Conservation (phyloP, 1,284 basidiomycete species). For the Cystobasidium pallidum region DNA sequence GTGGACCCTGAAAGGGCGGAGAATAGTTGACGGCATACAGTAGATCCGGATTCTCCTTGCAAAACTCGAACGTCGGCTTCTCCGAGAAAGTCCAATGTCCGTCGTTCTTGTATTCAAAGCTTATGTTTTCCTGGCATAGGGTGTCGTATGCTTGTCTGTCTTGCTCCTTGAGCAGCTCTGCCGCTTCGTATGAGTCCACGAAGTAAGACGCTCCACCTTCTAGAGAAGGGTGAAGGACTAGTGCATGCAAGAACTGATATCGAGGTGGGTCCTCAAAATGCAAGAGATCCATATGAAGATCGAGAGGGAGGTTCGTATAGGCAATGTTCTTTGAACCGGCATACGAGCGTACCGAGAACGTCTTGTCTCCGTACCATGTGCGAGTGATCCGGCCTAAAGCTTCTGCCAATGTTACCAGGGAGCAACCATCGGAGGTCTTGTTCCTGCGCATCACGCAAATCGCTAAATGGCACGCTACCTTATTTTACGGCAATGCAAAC, state of each 20-base stretch:
- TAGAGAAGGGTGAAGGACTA: conserved; percentile 72
- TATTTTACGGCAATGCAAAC: conserved; percentile 42
- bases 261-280: conserved; percentile 84
- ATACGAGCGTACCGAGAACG: conserved; percentile 87
- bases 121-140: conserved; percentile 68
- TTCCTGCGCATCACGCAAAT: conserved; percentile 43
- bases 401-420: conserved; percentile 59
- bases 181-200: conserved; percentile 77
- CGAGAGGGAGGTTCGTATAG: conserved; percentile 79
- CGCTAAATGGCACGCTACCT: conserved; percentile 47
- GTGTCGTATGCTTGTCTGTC: conserved; percentile 65
- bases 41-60: conserved; percentile 42
- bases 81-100: conserved; percentile 76
- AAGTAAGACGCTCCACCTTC: conserved; percentile 84
- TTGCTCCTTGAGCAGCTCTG: conserved; percentile 63
- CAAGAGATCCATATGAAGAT: conserved; percentile 45
- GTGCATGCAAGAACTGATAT: conserved; percentile 87
- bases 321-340: conserved; percentile 83
- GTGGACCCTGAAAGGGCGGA: conserved; percentile 90
- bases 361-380: conserved; percentile 82
- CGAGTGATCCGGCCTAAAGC: conserved; percentile 71
- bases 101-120: conserved; percentile 90
- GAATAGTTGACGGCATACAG: conserved; percentile 78
- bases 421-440: conserved; percentile 34
- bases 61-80: conserved; percentile 80